Evolutionary conservation across 441 rosid species (phyloP), one percentile per base, ranked within the genome.

Genomic region (Geranium incanum): DNA sequence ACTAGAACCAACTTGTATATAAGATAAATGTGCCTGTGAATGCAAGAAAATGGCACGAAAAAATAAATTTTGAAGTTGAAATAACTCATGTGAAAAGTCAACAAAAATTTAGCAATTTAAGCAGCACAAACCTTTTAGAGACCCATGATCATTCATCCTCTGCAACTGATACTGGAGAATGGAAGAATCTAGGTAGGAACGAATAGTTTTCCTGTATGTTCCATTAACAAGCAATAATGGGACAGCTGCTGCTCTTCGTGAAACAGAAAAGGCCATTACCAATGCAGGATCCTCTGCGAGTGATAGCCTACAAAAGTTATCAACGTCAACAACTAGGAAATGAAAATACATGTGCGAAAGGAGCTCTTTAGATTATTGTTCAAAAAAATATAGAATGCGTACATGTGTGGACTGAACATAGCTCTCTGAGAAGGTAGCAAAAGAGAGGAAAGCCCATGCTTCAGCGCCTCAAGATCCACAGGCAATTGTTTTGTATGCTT

Each of bases 261-360:
- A 85, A 77, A 91, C 99, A 64, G 99, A 93, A 80, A 95, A 93
- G 66, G 98, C 99, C 99, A 95, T 95, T 76, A 98, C 98, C 77
- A 95, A 81, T 73, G 99, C 96, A 82, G 96, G 95, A 84, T 95
- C 99, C 83, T 95, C 99, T 6, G 99, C 88, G 73, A 92, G 97
- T 23, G 95, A 78, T 74, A 93, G 81, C 89, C 99, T 95, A 78
- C 64, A 80, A 38, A 69, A 50, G 33, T 70, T 68, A 72, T 60
- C 57, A 75, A 41, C 68, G 69, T 81, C 71, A 81, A 59, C 38
- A 77, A 70, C 74, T 77, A 28, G 48, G 21, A 78, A 75, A 68
- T 52, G 73, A 50, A 52, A 28, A 72, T 3, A 72, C 70, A 60
- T 71, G 21, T 65, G 67, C 65, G 36, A 55, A 70, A 77, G 13